These are phyloP conservation scores for Trichomonascaceae sp. DNA, from an alignment of 1,139 yeast species.

Conservation along the genomic window DNA sequence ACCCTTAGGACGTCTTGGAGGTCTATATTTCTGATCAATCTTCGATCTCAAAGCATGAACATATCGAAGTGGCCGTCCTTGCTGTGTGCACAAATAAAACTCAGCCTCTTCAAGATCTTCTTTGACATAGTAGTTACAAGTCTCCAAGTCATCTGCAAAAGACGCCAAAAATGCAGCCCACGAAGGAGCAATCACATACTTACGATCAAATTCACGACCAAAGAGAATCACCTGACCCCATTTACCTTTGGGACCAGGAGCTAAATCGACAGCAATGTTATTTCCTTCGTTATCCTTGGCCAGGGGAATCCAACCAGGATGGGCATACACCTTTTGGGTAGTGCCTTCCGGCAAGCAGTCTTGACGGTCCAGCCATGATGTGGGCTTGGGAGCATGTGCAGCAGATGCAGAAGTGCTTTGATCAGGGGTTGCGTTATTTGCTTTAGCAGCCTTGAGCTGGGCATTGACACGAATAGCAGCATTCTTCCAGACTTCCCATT, in stretches of 20 bases:
- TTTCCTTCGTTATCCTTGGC: constrained; percentile 86
- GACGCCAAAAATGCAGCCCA: constrained; percentile 80
- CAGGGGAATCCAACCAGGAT: constrained; percentile 85
- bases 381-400: constrained; percentile 8
- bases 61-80: constrained; percentile 45
- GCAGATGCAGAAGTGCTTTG: constrained; percentile 8
- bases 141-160: constrained; percentile 79
- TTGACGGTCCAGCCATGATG: constrained; percentile 42
- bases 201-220: constrained; percentile 85
- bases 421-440: constrained; percentile 12
- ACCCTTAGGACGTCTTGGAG: background rate
- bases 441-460: constrained; percentile 16
- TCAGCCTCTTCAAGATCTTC: constrained; percentile 60
- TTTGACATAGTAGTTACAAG: constrained; percentile 64
- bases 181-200: constrained; percentile 68
- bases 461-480: constrained; percentile 42
- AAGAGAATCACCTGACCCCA: constrained; percentile 83
- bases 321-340: constrained; percentile 70
- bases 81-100: constrained; percentile 55
- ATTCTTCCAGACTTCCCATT: constrained; percentile 66
- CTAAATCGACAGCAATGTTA: constrained; percentile 80
- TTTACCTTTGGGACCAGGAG: constrained; percentile 70
- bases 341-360: constrained; percentile 67
- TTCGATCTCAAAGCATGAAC: constrained; percentile 55
- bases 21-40: constrained; percentile 29